A percentile compares a stretch with the other conserved stretches of the same genome.
Evolutionary conservation across 441 rosid species (phyloP).

Genomic region (Pelargonium cotyledonis): DNA sequence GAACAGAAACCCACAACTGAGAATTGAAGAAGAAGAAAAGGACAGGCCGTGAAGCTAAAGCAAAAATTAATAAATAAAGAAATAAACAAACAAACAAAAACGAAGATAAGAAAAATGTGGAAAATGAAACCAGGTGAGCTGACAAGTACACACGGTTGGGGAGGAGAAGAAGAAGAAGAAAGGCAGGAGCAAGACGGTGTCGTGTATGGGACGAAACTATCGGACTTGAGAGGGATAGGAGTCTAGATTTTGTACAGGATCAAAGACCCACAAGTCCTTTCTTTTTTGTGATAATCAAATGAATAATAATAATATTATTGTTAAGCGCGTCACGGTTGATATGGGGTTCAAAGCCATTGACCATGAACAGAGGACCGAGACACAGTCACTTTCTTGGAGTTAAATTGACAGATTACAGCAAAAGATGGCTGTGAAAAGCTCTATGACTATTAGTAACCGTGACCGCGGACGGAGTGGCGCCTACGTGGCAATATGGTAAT

Average conservation of each 20-base stretch:
- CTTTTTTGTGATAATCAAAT: not conserved
- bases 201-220: slow-evolving; percentile 1
- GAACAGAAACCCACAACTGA: not conserved
- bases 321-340: not conserved
- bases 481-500: too few species aligned
- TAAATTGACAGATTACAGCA: too few species aligned
- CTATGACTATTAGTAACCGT: too few species aligned
- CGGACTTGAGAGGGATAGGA: slow-evolving; percentile 17
- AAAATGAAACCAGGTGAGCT: too few species aligned
- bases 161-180: not conserved
- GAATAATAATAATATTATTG: not conserved
- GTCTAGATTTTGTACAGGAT: slow-evolving; percentile 5
- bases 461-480: too few species aligned
- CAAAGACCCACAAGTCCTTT: slow-evolving; percentile 6
- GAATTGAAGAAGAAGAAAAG: not conserved
- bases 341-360: too few species aligned
- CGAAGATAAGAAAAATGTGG: slow-evolving; percentile 12
- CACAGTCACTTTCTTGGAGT: too few species aligned
- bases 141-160: too few species aligned
- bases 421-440: too few species aligned
- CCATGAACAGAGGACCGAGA: too few species aligned
- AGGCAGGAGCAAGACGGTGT: not conserved
- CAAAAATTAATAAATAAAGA: not conserved
- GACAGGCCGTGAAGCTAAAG: slow-evolving; percentile 7
- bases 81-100: not conserved